A percentile compares a stretch with the other conserved stretches of the same genome.
These are phyloP conservation scores for Stipa capillata DNA, from an alignment of 176 grass and related monocot genomes.

Conservation along the genomic window DNA sequence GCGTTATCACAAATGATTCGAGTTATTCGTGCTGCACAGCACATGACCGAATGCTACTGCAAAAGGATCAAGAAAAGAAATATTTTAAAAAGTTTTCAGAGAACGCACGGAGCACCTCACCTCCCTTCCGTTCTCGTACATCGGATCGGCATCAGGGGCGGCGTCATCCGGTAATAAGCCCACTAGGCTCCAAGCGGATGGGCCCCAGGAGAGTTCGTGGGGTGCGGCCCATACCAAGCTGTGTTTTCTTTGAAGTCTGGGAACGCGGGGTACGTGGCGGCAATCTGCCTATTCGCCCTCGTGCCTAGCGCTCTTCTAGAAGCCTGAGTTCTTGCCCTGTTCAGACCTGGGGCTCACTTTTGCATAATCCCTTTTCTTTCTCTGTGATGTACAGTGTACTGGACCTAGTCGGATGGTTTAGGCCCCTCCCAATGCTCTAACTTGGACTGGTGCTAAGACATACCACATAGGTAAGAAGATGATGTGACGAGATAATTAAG, in stretches of 20 bases:
- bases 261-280: background rate
- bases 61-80: background rate
- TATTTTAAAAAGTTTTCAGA: background rate
- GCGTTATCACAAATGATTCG: background rate
- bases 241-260: background rate
- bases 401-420: background rate
- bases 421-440: too few relatives aligned
- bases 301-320: slow-evolving; percentile 14
- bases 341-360: background rate
- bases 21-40: background rate
- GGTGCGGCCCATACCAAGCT: background rate
- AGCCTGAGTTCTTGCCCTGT: background rate
- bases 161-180: background rate
- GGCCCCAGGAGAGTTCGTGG: background rate
- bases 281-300: background rate
- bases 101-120: background rate
- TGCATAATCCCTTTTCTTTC: background rate
- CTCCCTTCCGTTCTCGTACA: background rate
- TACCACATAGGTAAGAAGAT: too few relatives aligned
- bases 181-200: background rate
- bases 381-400: background rate
- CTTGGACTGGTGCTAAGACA: too few relatives aligned
- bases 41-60: background rate
- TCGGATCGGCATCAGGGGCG: background rate
- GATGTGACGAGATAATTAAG: too few relatives aligned